phyloP scores from a whole-genome alignment of 202 grass and related monocot genomes.

The Dendrocalamus latiflorus region DNA sequence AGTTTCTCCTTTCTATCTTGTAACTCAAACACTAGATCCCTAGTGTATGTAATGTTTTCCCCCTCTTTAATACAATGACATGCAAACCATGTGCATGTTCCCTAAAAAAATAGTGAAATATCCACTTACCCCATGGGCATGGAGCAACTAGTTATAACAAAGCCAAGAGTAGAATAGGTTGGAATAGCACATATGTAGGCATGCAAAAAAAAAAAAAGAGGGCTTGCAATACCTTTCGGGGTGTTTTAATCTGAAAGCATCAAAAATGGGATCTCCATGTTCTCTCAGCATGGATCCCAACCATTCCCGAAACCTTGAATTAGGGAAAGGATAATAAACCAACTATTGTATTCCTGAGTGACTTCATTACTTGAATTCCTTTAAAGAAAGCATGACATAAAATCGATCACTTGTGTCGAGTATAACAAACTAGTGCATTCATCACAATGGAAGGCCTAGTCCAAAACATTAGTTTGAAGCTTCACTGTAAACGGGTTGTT shows the following conservation, averaged over 20 bases:
- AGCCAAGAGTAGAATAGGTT: not conserved
- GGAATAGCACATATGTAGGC: not conserved
- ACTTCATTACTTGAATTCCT: not conserved
- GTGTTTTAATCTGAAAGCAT: slow-evolving; percentile 85
- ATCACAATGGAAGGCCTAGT: not conserved
- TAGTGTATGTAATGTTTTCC: too few species aligned
- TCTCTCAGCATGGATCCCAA: slow-evolving; percentile 82
- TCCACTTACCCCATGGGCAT: not conserved
- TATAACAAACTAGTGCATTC: not conserved
- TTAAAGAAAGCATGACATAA: slow-evolving; percentile 4
- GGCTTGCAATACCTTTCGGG: slow-evolving; percentile 65
- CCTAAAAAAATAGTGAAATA: slow-evolving; percentile 25
- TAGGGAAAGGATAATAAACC: not conserved
- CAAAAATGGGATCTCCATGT: slow-evolving; percentile 71
- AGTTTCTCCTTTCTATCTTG: too few species aligned
- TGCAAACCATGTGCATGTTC: too few species aligned
- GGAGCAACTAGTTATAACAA: slow-evolving; percentile 16
- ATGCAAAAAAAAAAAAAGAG: slow-evolving; percentile 7
- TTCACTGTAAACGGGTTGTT: not conserved
- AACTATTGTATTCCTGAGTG: not conserved
- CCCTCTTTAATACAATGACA: too few species aligned
- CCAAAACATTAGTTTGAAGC: not conserved
- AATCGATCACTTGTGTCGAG: not conserved
- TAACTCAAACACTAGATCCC: too few species aligned
- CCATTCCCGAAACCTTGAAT: slow-evolving; percentile 79